Evolutionary conservation across 2,329 filamentous ascomycete species (phyloP).

Genomic region (Pseudogymnoascus sp.): DNA sequence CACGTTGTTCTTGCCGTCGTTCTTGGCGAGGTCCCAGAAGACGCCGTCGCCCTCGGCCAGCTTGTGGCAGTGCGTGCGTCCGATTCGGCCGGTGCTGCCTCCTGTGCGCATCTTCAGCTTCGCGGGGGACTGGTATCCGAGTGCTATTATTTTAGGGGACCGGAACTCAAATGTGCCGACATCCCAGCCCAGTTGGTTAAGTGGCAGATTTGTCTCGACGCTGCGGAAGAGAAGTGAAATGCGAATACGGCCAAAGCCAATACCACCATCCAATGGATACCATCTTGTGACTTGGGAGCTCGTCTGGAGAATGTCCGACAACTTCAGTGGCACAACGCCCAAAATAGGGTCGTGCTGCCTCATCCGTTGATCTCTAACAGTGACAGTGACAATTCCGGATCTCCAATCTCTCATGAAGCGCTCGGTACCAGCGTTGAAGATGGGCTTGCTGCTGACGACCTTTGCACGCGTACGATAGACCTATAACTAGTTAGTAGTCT

Average conservation of each 20-base stretch:
- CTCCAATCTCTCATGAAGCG: constrained; percentile 90
- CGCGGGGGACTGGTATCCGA: constrained; percentile 50
- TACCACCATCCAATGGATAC: constrained; percentile 94
- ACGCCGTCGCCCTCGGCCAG: constrained; percentile 50
- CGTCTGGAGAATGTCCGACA: constrained; percentile 81
- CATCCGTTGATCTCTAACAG: constrained; percentile 80
- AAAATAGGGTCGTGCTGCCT: constrained; percentile 91
- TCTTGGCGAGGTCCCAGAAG: constrained; percentile 48
- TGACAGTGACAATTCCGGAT: constrained; percentile 75
- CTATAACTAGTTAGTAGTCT: constrained; percentile 25
- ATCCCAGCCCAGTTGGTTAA: constrained; percentile 82
- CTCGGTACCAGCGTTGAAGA: constrained; percentile 95
- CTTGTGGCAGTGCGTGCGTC: constrained; percentile 52
- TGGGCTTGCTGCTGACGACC: constrained; percentile 86
- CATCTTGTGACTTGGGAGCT: constrained; percentile 75
- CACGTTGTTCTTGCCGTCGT: constrained; percentile 42
- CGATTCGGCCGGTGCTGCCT: constrained; percentile 66
- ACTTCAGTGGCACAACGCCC: constrained; percentile 79
- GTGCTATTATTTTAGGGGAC: constrained; percentile 59
- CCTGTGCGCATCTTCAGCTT: constrained; percentile 80
- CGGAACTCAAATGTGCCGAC: constrained; percentile 89
- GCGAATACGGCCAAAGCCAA: constrained; percentile 82
- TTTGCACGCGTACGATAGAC: constrained; percentile 92
- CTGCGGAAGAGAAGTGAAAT: constrained; percentile 87
- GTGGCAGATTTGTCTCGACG: constrained; percentile 78